A percentile compares a stretch with the other conserved stretches of the same genome.
phyloP scores from a whole-genome alignment of 768 basidiomycete genomes.

The Pleurotus sapidus region DNA sequence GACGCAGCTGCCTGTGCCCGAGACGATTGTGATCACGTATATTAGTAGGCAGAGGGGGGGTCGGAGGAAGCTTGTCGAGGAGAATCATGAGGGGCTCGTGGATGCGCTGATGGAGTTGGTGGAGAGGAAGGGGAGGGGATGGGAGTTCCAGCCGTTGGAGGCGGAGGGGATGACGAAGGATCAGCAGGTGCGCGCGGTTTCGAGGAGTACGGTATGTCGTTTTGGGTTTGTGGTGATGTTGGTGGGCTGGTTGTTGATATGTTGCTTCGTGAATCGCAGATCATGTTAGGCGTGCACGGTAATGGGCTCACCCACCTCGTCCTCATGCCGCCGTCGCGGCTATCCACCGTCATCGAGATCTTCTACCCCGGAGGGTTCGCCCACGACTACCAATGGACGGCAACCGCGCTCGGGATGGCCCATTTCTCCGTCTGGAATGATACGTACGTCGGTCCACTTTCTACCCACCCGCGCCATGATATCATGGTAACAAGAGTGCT shows the following conservation, averaged over 20 bases:
- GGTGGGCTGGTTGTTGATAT: neutral
- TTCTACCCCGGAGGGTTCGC: conserved; percentile 82
- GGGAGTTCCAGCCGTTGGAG: conserved; percentile 59
- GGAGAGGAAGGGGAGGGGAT: conserved; percentile 33
- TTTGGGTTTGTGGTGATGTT: neutral
- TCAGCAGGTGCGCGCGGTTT: conserved; percentile 64
- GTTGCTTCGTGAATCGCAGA: conserved; percentile 28
- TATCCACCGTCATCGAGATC: conserved; percentile 84
- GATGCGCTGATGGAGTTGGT: conserved; percentile 49
- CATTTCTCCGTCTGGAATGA: conserved; percentile 84
- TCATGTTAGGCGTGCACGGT: conserved; percentile 72
- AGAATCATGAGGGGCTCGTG: conserved; percentile 57
- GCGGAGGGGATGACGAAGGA: conserved; percentile 72
- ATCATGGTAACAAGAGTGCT: neutral
- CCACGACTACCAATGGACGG: conserved; percentile 85
- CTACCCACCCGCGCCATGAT: neutral
- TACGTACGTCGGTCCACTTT: conserved; percentile 40
- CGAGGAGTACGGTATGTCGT: conserved; percentile 64
- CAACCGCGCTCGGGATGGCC: conserved; percentile 65
- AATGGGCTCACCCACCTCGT: conserved; percentile 83
- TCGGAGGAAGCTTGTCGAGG: conserved; percentile 47
- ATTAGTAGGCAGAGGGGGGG: conserved; percentile 62
- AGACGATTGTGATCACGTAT: conserved; percentile 67
- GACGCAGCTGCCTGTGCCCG: conserved; percentile 34
- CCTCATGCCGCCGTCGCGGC: conserved; percentile 72